phyloP scores from a whole-genome alignment of 179 eudicot species.

The Silene coronaria region DNA sequence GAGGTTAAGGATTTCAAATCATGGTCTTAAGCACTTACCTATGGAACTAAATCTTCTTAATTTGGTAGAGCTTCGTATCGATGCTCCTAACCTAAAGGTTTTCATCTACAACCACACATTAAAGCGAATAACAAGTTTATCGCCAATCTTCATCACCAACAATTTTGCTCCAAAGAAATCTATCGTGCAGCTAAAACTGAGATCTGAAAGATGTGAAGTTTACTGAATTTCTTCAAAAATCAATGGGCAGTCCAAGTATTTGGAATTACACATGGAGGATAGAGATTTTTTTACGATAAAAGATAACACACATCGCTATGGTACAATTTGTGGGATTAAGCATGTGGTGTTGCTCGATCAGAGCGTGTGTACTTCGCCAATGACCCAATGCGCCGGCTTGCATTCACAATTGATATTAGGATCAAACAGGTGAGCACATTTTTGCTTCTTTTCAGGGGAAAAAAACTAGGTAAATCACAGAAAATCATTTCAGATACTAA shows the following conservation, averaged over 20 bases:
- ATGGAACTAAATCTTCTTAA: neutral
- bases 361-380: neutral
- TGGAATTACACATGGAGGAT: neutral
- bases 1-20: neutral
- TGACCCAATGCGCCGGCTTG: too few relatives aligned
- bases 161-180: neutral
- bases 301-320: neutral
- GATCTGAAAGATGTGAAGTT: too few relatives aligned
- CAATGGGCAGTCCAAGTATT: neutral
- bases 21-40: neutral
- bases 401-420: too few relatives aligned
- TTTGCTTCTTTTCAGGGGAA: too few relatives aligned
- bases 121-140: neutral
- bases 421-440: too few relatives aligned
- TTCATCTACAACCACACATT: neutral
- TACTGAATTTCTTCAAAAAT: neutral
- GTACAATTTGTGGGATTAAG: neutral
- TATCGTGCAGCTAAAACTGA: neutral
- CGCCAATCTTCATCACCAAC: neutral
- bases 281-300: neutral
- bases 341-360: neutral
- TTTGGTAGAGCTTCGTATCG: neutral
- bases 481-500: too few relatives aligned
- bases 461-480: too few relatives aligned
- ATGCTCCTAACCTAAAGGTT: neutral